Evolutionary conservation across 257 asterid species (phyloP).

Genomic region (Galeopsis tetrahit): DNA sequence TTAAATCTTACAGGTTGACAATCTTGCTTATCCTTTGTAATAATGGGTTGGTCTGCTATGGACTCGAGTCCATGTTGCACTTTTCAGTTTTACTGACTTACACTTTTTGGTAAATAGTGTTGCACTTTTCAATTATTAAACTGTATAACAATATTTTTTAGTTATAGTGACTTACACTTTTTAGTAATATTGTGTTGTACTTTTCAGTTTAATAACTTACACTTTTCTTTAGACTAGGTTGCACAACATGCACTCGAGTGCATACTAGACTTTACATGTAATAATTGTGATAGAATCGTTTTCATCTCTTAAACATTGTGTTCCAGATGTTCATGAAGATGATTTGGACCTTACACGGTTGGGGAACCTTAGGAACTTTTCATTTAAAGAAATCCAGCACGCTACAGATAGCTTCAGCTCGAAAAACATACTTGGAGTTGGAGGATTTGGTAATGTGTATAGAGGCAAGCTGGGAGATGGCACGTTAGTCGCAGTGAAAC

Average conservation of each 20-base stretch:
- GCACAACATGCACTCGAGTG: no score
- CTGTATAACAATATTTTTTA: no score
- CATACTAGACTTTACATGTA: no score
- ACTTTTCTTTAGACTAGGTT: no score
- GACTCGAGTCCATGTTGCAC: no score
- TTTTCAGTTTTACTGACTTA: no score
- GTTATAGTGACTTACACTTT: no score
- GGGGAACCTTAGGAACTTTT: constrained; percentile 75
- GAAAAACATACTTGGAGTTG: constrained; percentile 90
- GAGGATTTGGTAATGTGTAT: constrained; percentile 95
- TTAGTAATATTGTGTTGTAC: no score
- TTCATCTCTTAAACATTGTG: neutral
- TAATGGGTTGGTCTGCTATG: no score
- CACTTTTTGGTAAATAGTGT: no score
- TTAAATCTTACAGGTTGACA: constrained; percentile 60
- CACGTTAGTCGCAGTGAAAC: constrained; percentile 75
- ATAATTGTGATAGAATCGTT: neutral
- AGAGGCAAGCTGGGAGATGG: constrained; percentile 72
- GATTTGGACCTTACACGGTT: constrained; percentile 62
- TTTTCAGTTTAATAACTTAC: no score
- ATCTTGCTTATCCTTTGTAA: neutral
- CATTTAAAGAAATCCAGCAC: constrained; percentile 84
- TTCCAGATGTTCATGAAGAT: constrained; percentile 75
- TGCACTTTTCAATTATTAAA: no score
- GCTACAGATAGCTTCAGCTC: constrained; percentile 82